Base-by-base conservation (phyloP, 2,329 filamentous ascomycete genomes). In the Chrysoporthe deuterocubensis region DNA sequence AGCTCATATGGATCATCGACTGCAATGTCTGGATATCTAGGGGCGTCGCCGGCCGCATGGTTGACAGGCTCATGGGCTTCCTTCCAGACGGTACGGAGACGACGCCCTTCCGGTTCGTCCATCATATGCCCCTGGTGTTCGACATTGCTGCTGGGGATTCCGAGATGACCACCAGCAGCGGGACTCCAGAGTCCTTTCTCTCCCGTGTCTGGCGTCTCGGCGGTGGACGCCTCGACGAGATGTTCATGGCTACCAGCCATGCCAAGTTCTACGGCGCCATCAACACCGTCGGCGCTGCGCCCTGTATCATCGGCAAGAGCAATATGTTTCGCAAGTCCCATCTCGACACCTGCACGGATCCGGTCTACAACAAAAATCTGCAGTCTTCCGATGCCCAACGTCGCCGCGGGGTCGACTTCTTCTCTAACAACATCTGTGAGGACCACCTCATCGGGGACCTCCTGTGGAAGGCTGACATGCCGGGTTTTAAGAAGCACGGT, bases 241-340 rank as follows among this genome's bases (percentile, higher is more conserved):
- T 95, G 79, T 99, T 98, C 81, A 92, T 99, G 85, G 90, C 93
- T 0, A 96, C 94, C 0, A 89, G 93, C 0, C 96, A 99, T 78
- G 93, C 94, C 73, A 99, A 99, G 77, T 98, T 99, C 84, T 99
- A 99, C 81, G 91, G 91, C 9, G 96, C 95, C 70, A 99, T 99
- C 85, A 98, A 98, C 79, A 92, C 93, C 0, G 93, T 97, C 18
- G 86, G 92, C 3, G 81, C 98, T 64, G 96, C 96, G 0, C 96
- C 96, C 9, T 99, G 96, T 79, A 91, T 97, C 67, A 91, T 98
- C 32, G 96, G 96, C 62, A 99, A 99, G 81, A 97, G 93, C 75
- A 98, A 96, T 81, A 98, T 99, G 94, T 99, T 98, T 80, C 92
- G 96, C 68, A 92, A 92, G 70, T 92, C 93, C 0, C 95, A 99